A percentile compares a stretch with the other conserved stretches of the same genome.
Evolutionary conservation across 257 asterid species (phyloP).

Genomic region (Penstemon newberryi): DNA sequence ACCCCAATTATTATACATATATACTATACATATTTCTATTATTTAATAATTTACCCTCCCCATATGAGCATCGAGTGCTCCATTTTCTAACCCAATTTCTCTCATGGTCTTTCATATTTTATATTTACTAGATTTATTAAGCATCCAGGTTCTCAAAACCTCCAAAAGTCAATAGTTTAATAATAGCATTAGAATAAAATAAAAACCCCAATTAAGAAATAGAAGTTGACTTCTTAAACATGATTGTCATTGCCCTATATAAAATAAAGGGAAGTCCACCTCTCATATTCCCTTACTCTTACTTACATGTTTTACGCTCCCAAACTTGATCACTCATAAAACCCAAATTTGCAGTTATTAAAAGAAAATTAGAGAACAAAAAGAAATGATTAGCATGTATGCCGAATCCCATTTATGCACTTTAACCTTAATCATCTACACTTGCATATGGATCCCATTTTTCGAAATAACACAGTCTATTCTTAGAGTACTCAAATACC

Average conservation of each 20-base stretch:
- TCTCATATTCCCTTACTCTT: slow-evolving; percentile 7
- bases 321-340: slow-evolving; percentile 19
- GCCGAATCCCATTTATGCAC: slow-evolving; percentile 39
- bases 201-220: slow-evolving; percentile 29
- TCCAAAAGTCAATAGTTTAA: slow-evolving; percentile 3
- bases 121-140: neutral
- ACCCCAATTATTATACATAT: neutral
- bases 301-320: slow-evolving; percentile 4
- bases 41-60: neutral
- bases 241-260: slow-evolving; percentile 23
- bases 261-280: slow-evolving; percentile 24
- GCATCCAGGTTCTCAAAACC: slow-evolving; percentile 3
- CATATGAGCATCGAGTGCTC: neutral
- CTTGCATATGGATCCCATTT: slow-evolving; percentile 42
- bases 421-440: slow-evolving; percentile 35
- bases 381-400: slow-evolving; percentile 38
- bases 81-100: neutral
- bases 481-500: slow-evolving; percentile 20
- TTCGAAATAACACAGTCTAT: slow-evolving; percentile 26
- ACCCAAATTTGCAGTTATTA: slow-evolving; percentile 14
- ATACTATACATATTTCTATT: neutral
- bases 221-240: slow-evolving; percentile 37
- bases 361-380: neutral
- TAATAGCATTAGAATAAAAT: neutral
- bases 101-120: neutral